Evolutionary conservation across 1,284 basidiomycete species (phyloP).

Genomic region (Sporisorium graminicola): DNA sequence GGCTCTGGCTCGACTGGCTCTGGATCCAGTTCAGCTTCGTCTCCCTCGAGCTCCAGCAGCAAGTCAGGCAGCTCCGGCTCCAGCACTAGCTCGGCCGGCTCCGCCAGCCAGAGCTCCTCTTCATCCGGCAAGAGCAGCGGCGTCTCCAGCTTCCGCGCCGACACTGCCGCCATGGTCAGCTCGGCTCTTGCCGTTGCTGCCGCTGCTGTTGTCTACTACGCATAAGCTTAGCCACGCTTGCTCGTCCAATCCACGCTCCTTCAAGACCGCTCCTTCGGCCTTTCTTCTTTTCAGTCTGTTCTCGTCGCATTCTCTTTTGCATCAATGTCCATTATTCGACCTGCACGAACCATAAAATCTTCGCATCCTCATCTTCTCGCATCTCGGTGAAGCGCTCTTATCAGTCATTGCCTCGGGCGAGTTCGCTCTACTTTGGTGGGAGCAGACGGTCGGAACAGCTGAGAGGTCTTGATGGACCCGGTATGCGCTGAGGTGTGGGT

Average conservation of each 20-base stretch:
- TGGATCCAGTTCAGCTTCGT: constrained; percentile 9
- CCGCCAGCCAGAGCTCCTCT: constrained; percentile 12
- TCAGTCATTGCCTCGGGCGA: neutral
- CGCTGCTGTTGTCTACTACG: constrained; percentile 31
- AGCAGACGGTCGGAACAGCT: constrained; percentile 26
- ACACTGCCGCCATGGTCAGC: constrained; percentile 32
- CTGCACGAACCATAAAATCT: constrained; percentile 23
- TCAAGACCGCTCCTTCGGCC: too few species aligned
- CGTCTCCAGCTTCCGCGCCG: constrained; percentile 21
- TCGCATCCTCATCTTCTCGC: constrained; percentile 6
- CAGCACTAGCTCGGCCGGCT: neutral
- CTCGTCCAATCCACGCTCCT: neutral
- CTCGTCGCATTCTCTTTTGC: constrained; percentile 31
- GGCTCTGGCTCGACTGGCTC: constrained; percentile 14
- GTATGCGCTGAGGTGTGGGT: neutral
- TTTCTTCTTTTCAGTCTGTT: constrained; percentile 5
- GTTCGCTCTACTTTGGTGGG: neutral
- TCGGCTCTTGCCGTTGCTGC: constrained; percentile 37
- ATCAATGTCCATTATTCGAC: constrained; percentile 30
- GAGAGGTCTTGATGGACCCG: neutral
- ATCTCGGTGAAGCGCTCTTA: too few species aligned
- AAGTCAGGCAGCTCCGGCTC: neutral
- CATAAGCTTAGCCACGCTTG: constrained; percentile 12
- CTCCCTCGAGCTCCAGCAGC: neutral
- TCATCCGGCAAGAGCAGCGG: constrained; percentile 20